Base-by-base conservation (phyloP, 1,139 yeast genomes). In the Kodamaea derodonti region DNA sequence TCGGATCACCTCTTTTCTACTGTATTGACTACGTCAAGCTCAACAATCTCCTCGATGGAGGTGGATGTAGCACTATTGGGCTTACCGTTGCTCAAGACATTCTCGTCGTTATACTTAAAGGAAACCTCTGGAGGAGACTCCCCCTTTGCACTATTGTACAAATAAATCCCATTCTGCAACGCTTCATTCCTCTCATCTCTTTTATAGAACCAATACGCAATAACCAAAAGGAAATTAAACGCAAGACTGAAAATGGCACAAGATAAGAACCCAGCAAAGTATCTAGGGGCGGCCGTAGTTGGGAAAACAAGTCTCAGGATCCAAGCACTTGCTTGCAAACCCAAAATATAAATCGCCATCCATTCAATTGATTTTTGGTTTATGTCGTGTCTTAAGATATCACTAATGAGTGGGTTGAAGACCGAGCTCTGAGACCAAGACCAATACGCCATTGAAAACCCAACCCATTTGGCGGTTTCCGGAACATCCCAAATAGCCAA, bases 301-400 rank as follows among this genome's bases (percentile, higher is more conserved):
- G 47, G 46, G 45, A 49, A 65, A 43, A 12, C 59, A 25, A 41
- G 45, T 13, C 47, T 45, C 9, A 45, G 31, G 33, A 54, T 47
- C 58, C 60, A 54, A 11, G 62, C 61, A 26, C 52, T 52, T 4
- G 58, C 47, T 28, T 54, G 55, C 32, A 56, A 49, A 5, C 60
- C 61, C 26, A 56, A 29, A 28, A 54, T 49, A 41, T 56, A 56
- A 39, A 55, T 48, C 14, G 47, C 31, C 39, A 49, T 52, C 54
- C 59, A 52, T 38, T 54, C 54, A 22, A 57, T 55, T 6, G 61
- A 47, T 31, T 62, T 43, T 26, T 47, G 45, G 32, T 56, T 56
- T 7, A 45, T 46, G 31, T 54, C 58, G 15, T 45, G 48, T 37
- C 59, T 41, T 24, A 50, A 38, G 13, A 54, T 43, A 39, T 54